Percentiles rank a stretch among this genome's conserved stretches.
phyloP scores from a whole-genome alignment of 768 basidiomycete genomes.

The Tylopilus felleus region DNA sequence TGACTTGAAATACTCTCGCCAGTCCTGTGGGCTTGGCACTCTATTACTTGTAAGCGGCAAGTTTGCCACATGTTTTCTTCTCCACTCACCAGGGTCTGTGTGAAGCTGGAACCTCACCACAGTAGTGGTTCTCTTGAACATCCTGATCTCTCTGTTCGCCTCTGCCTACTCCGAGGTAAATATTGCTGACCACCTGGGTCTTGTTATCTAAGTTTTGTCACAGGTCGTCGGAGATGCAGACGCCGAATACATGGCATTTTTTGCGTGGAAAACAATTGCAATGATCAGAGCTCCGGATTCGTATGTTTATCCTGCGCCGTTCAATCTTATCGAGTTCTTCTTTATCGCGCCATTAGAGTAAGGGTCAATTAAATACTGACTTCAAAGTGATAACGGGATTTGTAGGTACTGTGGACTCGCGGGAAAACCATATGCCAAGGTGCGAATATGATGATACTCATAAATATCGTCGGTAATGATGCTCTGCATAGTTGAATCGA shows the following conservation, averaged over 20 bases:
- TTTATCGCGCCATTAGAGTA: constrained; percentile 86
- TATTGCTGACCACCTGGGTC: background rate
- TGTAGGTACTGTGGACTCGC: constrained; percentile 46
- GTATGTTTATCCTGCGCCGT: constrained; percentile 85
- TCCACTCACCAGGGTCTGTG: background rate
- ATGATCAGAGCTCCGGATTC: constrained; percentile 87
- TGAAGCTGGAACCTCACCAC: constrained; percentile 79
- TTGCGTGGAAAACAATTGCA: constrained; percentile 78
- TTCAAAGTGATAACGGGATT: constrained; percentile 1
- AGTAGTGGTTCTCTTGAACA: constrained; percentile 83
- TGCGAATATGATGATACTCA: constrained; percentile 14
- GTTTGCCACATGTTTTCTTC: background rate
- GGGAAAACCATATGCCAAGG: constrained; percentile 57
- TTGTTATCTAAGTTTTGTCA: background rate
- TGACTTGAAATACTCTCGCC: constrained; percentile 3
- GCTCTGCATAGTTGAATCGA: constrained; percentile 59
- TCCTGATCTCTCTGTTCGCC: constrained; percentile 93
- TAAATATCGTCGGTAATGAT: constrained; percentile 1
- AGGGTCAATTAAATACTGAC: constrained; percentile 26
- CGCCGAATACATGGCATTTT: constrained; percentile 88
- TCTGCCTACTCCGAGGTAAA: constrained; percentile 86
- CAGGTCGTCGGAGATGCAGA: constrained; percentile 82
- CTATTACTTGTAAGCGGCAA: constrained; percentile 69
- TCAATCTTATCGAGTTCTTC: constrained; percentile 82
- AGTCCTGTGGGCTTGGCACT: constrained; percentile 61